Base-by-base conservation (phyloP, 805 yeast genomes). In the Teunomyces kruisii region DNA sequence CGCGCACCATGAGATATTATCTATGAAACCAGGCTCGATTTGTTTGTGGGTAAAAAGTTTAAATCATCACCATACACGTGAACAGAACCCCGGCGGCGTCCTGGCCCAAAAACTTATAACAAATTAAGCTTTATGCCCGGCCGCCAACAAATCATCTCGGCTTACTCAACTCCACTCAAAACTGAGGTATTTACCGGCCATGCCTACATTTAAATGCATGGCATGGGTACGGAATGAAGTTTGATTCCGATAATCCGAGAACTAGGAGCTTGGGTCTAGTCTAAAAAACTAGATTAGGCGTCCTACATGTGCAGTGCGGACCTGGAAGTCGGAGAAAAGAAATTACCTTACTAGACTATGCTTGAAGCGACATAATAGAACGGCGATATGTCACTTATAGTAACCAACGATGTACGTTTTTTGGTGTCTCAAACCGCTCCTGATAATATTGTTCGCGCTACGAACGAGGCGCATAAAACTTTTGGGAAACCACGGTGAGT, bases 391-490 rank as follows among this genome's bases (percentile, higher is more conserved):
- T 35, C 38, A 19, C n/a, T 27, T 35, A 19, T 19, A 17, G 24
- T 32, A 32, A 10, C 13, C 10, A 35, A 35, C 26, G 38, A 26
- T 9, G 12, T 26, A 26, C 28, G 9, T 26, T 26, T 26, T 10
- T 26, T 4, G 36, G 17, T 32, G 17, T 12, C 17, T 32, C 36
- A 22, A 35, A 35, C 38, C 38, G n/a, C 12, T 1, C 38, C 27
- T 22, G 38, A 22, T 19, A 35, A 35, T 35, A 35, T 35, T 35
- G 16, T 35, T 19, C 38, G 28, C 28, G 28, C 28, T 26, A 19
- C 27, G 28, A 35, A 17, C 22, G 38, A 35, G 38, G 38, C 38
- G 38, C 38, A 35, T 35, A 35, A 35, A 35, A 31, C n/a, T 9
- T 19, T 22, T 22, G 14, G 28, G 9, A 22, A 16, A 22, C 28